A percentile compares a stretch with the other conserved stretches of the same genome.
Conservation (phyloP, 2,329 filamentous ascomycete genomes). For the Neofusicoccum laricinum region DNA sequence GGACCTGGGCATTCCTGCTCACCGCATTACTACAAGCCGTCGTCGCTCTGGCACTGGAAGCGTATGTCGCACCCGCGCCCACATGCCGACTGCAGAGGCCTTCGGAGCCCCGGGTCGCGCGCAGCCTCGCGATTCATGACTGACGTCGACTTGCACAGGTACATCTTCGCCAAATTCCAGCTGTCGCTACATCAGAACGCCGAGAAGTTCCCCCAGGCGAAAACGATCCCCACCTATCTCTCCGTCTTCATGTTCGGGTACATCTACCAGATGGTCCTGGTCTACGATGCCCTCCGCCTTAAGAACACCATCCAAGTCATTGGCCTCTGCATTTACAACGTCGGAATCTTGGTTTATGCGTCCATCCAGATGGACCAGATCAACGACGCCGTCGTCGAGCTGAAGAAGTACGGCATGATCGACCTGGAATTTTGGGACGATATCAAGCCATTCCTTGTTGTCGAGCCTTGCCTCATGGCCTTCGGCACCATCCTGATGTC, state of each 20-base stretch:
- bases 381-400: constrained; percentile 61
- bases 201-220: constrained; percentile 41
- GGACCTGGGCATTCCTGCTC: constrained; percentile 83
- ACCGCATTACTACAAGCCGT: constrained; percentile 73
- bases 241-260: constrained; percentile 97
- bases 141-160: constrained; percentile 51
- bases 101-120: neutral
- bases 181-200: constrained; percentile 48
- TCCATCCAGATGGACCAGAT: constrained; percentile 93
- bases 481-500: constrained; percentile 70
- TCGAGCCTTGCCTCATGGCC: constrained; percentile 80
- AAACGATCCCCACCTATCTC: constrained; percentile 88
- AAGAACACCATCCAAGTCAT: constrained; percentile 99
- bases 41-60: constrained; percentile 79
- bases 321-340: constrained; percentile 87
- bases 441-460: constrained; percentile 73
- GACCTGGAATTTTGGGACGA: constrained; percentile 60
- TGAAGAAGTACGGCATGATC: constrained; percentile 51
- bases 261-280: constrained; percentile 82
- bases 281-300: constrained; percentile 87
- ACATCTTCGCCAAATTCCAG: constrained; percentile 87
- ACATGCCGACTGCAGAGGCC: neutral
- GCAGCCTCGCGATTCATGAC: neutral
- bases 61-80: constrained; percentile 56
- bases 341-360: constrained; percentile 88